Evolutionary conservation across 495 filamentous ascomycete genomes (phyloP).

Genomic region (Tuber melanosporum): DNA sequence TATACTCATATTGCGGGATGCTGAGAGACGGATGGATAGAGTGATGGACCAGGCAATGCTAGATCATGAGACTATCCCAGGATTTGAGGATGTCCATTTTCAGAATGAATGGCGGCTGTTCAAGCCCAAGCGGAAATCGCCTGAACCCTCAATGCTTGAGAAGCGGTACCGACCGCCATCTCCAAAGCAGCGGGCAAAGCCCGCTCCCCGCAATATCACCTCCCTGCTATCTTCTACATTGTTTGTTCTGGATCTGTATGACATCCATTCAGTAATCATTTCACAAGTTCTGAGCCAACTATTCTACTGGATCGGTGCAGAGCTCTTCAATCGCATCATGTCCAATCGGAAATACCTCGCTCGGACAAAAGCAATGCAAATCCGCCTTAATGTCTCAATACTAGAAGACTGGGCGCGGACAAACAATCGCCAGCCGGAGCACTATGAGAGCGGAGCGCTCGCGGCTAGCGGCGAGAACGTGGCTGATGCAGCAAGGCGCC

Average conservation of each 20-base stretch:
- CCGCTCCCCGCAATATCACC: slow-evolving; percentile 92
- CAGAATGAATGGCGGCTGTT: slow-evolving; percentile 98
- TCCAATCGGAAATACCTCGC: slow-evolving; percentile 90
- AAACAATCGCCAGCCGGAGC: slow-evolving; percentile 91
- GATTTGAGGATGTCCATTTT: slow-evolving; percentile 91
- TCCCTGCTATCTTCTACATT: slow-evolving; percentile 92
- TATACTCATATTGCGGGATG: slow-evolving; percentile 94
- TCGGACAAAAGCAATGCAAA: slow-evolving; percentile 98
- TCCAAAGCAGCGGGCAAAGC: slow-evolving; percentile 84
- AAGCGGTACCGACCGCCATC: slow-evolving; percentile 89
- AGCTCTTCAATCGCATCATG: slow-evolving; percentile 97
- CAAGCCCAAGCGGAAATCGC: slow-evolving; percentile 77
- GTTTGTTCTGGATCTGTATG: slow-evolving; percentile 96
- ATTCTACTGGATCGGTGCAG: slow-evolving; percentile 91
- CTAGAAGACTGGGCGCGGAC: slow-evolving; percentile 92
- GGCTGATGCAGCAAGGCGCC: slow-evolving; percentile 69
- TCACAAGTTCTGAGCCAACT: slow-evolving; percentile 88
- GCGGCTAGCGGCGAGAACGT: slow-evolving; percentile 79
- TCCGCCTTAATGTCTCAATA: slow-evolving; percentile 93
- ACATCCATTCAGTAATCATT: slow-evolving; percentile 95
- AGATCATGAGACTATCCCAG: slow-evolving; percentile 96
- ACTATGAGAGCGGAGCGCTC: slow-evolving; percentile 88
- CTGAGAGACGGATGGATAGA: slow-evolving; percentile 96
- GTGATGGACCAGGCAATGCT: slow-evolving; percentile 87
- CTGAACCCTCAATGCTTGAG: slow-evolving; percentile 74